Evolutionary conservation across 2,329 filamentous ascomycete species (phyloP).

Genomic region (Claviceps spartinae): DNA sequence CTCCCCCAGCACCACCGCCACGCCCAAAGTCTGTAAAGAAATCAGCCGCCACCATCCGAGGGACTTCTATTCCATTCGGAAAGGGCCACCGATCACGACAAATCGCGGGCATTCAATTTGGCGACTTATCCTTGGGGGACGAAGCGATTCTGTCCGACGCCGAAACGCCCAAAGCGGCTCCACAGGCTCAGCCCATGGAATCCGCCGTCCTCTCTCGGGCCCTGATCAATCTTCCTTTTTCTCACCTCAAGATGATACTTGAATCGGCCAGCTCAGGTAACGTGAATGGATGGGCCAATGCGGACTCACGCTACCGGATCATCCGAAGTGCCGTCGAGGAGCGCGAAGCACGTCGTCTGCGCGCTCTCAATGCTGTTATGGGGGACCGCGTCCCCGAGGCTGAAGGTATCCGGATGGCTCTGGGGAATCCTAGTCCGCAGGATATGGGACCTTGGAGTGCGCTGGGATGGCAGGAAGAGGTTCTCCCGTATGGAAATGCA

Average conservation of each 20-base stretch:
- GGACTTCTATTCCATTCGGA: slow-evolving; percentile 22
- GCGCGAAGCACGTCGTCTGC: slow-evolving; percentile 42
- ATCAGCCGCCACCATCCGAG: slow-evolving; percentile 17
- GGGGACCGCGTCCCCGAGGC: slow-evolving; percentile 21
- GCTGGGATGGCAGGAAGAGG: slow-evolving; percentile 36
- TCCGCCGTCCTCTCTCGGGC: slow-evolving; percentile 48
- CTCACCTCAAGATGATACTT: slow-evolving; percentile 50
- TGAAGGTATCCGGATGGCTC: slow-evolving; percentile 21
- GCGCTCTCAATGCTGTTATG: slow-evolving; percentile 29
- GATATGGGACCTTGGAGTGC: slow-evolving; percentile 30
- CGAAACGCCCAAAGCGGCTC: slow-evolving; percentile 17
- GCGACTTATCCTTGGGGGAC: slow-evolving; percentile 40
- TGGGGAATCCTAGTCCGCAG: slow-evolving; percentile 24
- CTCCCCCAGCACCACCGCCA: slow-evolving; percentile 5
- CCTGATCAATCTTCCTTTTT: slow-evolving; percentile 56
- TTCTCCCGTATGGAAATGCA: slow-evolving; percentile 21
- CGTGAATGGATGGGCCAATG: slow-evolving; percentile 35
- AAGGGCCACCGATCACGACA: slow-evolving; percentile 33
- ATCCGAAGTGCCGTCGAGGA: slow-evolving; percentile 39
- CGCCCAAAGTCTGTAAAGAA: slow-evolving; percentile 6
- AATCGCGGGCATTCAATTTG: slow-evolving; percentile 54
- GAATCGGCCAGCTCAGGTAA: slow-evolving; percentile 42
- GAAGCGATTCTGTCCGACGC: slow-evolving; percentile 14
- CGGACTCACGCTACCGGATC: slow-evolving; percentile 32
- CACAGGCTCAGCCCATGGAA: slow-evolving; percentile 18